Percentiles rank a stretch among this genome's conserved stretches.
These are phyloP conservation scores for Phytophthora fragariaefolia DNA, from an alignment of 352 stramenopile genomes.

Conservation along the genomic window DNA sequence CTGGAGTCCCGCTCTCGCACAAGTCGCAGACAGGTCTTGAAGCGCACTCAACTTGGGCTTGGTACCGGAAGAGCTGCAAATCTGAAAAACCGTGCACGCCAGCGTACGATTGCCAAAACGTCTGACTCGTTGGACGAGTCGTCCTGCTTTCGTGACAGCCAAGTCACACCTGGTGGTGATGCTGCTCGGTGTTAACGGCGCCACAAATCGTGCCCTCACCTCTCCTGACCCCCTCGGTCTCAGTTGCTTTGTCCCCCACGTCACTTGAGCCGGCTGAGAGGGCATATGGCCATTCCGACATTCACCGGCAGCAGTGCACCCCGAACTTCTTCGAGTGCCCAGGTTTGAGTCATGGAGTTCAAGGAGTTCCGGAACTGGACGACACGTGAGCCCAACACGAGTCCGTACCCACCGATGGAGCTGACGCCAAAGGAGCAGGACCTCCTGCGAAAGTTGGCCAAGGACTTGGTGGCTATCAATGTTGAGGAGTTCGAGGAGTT, in stretches of 20 bases:
- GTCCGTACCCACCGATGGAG: slow-evolving; percentile 36
- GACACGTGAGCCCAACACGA: slow-evolving; percentile 29
- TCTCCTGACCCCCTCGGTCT: slow-evolving; percentile 13
- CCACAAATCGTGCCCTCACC: slow-evolving; percentile 6
- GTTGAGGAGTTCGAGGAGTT: slow-evolving; percentile 38
- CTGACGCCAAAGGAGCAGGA: slow-evolving; percentile 26
- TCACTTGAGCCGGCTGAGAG: not conserved
- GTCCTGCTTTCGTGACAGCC: not conserved
- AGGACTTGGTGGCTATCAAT: slow-evolving; percentile 33
- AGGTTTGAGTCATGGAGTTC: slow-evolving; percentile 30
- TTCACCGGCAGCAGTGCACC: slow-evolving; percentile 8
- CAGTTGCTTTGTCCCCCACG: slow-evolving; percentile 9
- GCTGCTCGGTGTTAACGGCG: not conserved
- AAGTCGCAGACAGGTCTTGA: slow-evolving; percentile 22
- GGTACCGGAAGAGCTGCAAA: slow-evolving; percentile 28
- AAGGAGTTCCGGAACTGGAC: slow-evolving; percentile 32
- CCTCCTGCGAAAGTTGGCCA: slow-evolving; percentile 33
- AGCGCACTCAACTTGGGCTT: slow-evolving; percentile 18
- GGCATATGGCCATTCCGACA: slow-evolving; percentile 29
- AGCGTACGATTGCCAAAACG: slow-evolving; percentile 38
- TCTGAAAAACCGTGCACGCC: slow-evolving; percentile 17
- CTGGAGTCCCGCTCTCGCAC: slow-evolving; percentile 10
- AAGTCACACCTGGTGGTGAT: not conserved
- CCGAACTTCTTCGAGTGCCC: slow-evolving; percentile 19
- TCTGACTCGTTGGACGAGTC: not conserved